Conservation (phyloP, 2,329 filamentous ascomycete genomes). For the Trichoderma gracile region DNA sequence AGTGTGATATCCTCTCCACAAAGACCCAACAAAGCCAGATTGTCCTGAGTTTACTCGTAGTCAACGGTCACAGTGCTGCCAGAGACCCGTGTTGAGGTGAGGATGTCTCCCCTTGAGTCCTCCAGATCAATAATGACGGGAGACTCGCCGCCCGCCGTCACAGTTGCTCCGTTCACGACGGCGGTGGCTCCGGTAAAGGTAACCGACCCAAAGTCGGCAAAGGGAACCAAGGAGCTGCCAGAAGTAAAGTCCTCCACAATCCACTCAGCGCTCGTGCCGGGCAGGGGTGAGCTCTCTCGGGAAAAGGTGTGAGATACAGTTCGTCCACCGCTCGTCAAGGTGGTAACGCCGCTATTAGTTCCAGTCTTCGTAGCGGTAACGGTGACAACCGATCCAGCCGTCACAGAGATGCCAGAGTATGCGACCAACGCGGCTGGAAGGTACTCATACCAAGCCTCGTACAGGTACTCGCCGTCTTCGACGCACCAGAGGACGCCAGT, state of each 20-base stretch:
- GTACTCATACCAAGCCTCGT: slow-evolving; percentile 19
- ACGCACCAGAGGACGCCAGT: slow-evolving; percentile 14
- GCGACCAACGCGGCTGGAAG: not conserved
- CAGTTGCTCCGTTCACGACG: not conserved
- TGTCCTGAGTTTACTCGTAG: not conserved
- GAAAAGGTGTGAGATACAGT: slow-evolving; percentile 8
- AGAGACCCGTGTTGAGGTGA: slow-evolving; percentile 2
- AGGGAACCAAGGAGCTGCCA: not conserved
- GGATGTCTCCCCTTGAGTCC: not conserved
- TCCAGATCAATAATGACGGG: slow-evolving; percentile 4
- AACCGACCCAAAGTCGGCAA: slow-evolving; percentile 15
- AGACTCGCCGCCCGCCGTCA: not conserved
- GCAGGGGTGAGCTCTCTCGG: not conserved
- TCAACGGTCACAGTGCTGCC: not conserved
- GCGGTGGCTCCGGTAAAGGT: slow-evolving; percentile 7
- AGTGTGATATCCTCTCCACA: not conserved
- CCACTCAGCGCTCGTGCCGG: slow-evolving; percentile 19
- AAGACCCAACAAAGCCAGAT: not conserved
- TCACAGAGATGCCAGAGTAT: not conserved
- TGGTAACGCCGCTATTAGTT: slow-evolving; percentile 5
- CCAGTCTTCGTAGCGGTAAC: slow-evolving; percentile 13
- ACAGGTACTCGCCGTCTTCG: not conserved
- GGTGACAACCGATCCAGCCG: slow-evolving; percentile 15
- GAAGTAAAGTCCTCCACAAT: slow-evolving; percentile 15
- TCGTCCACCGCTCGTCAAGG: not conserved